Conservation (phyloP, 2,329 filamentous ascomycete genomes). For the Teratosphaeria nubilosa region DNA sequence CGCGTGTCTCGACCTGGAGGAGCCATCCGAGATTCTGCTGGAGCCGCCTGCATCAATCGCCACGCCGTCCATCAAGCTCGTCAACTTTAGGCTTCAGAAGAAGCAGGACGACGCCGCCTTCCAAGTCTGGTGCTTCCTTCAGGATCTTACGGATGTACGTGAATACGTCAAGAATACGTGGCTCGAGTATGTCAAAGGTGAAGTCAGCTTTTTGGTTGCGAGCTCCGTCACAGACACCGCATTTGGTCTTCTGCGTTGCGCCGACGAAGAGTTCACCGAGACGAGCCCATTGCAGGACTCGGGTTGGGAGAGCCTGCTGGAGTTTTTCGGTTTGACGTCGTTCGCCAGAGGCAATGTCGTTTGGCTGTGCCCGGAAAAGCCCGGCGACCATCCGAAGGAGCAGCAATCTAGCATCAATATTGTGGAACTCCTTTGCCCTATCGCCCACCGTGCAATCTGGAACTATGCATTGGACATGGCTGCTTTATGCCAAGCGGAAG, state of each 20-base stretch:
- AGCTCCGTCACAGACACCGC: constrained; percentile 3
- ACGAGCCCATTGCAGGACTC: not conserved
- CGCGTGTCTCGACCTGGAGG: constrained; percentile 5
- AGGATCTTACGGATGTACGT: constrained; percentile 5
- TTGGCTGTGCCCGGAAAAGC: not conserved
- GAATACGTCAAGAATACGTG: constrained; percentile 1
- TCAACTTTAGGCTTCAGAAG: not conserved
- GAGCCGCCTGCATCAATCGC: not conserved
- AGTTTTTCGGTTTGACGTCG: not conserved
- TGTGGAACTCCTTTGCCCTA: constrained; percentile 1
- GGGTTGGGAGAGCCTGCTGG: not conserved
- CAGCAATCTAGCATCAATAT: not conserved
- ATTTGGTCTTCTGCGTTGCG: constrained; percentile 2
- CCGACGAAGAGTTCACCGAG: constrained; percentile 1
- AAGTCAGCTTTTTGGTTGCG: constrained; percentile 2
- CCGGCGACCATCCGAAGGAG: not conserved
- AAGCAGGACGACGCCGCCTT: constrained; percentile 2
- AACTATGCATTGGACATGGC: not conserved
- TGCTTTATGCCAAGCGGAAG: not conserved
- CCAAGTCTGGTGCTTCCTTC: constrained; percentile 4
- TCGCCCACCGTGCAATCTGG: not conserved
- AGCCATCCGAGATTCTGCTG: constrained; percentile 1
- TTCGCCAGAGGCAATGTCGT: not conserved
- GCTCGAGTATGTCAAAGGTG: constrained; percentile 3
- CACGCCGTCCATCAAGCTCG: not conserved